Base-by-base conservation (phyloP, 169 alveolate genomes). In the Plasmodium cynomolgi region DNA sequence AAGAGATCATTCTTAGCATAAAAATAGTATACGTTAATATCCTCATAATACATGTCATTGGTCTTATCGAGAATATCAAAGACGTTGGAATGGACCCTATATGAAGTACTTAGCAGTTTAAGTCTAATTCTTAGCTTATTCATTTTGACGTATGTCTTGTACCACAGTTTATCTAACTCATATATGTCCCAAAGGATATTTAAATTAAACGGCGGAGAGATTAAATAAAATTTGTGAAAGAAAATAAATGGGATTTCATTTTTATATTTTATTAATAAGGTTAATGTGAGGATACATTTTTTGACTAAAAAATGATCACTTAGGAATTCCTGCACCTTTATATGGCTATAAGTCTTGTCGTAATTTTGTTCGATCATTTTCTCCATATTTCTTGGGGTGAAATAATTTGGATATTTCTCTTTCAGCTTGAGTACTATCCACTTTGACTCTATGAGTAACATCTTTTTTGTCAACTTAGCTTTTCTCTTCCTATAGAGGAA, bases 181-280 rank as follows among this genome's bases (percentile, higher is more conserved):
- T 93, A 96, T 29, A 95, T 85, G 75, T 97, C 93, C 98, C 98
- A 97, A 2, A 97, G 84, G 77, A 97, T 96, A 23, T 91, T 95
- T 62, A 95, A 96, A 56, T 96, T 96, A 26, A 97, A 93, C 15
- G 98, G 98, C 3, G 98, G 98, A 73, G 95, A 95, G 29, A 97
- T 77, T 3, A 97, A 85, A 68, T 95, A 97, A 2, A 96, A 92
- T 91, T 96, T 96, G 80, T 97, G 98, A 93, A 95, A 94, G 11
- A 96, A 93, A 31, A 97, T 94, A 41, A 95, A 96, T 29, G 97
- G 97, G 15, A 96, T 95, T 84, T 97, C 98, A 91, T 95, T 92
- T 17, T 95, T 95, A 75, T 97, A 96, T 72, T 96, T 95, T 88
- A 97, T 93, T 80, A 96, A 81, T 96, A 96, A 79, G 37, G 68